These are phyloP conservation scores for Priceomyces castillae DNA, from an alignment of 805 yeast species.

Conservation along the genomic window DNA sequence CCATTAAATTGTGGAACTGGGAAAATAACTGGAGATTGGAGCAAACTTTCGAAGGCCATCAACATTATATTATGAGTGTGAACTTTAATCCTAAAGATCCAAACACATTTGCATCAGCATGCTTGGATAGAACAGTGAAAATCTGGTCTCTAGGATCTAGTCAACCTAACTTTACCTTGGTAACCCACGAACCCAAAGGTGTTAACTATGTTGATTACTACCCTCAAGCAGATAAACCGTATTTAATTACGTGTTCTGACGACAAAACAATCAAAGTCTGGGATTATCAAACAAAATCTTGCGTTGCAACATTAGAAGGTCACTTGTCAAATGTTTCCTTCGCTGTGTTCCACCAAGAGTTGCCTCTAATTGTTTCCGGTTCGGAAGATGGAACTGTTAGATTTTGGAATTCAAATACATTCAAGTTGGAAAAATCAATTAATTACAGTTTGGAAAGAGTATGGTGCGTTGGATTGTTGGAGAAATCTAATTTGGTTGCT, in stretches of 20 bases:
- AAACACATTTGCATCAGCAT: constrained; percentile 95
- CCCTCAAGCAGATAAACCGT: constrained; percentile 97
- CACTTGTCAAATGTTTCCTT: constrained; percentile 93
- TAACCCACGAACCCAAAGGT: constrained; percentile 89
- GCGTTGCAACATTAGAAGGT: constrained; percentile 92
- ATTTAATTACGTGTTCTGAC: constrained; percentile 86
- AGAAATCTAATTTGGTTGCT: constrained; percentile 72
- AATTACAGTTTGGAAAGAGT: constrained; percentile 93
- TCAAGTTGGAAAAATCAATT: constrained; percentile 87
- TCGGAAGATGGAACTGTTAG: constrained; percentile 94
- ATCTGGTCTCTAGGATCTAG: constrained; percentile 92
- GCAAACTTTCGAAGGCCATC: constrained; percentile 93
- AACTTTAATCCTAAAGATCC: constrained; percentile 97
- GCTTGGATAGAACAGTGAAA: constrained; percentile 93
- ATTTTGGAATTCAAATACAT: constrained; percentile 93
- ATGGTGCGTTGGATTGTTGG: constrained; percentile 86
- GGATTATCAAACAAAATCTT: constrained; percentile 96
- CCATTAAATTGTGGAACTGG: constrained; percentile 97
- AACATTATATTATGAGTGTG: constrained; percentile 90
- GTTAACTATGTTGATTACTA: constrained; percentile 96
- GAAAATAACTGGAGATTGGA: constrained; percentile 87
- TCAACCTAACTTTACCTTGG: constrained; percentile 85
- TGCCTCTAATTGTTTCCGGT: constrained; percentile 92
- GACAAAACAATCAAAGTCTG: constrained; percentile 86
- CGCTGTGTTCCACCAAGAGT: constrained; percentile 97